Evolutionary conservation across 345 rosid genomes (phyloP), one percentile per base, ranked within the genome.

Genomic region (Corchorus capsularis): DNA sequence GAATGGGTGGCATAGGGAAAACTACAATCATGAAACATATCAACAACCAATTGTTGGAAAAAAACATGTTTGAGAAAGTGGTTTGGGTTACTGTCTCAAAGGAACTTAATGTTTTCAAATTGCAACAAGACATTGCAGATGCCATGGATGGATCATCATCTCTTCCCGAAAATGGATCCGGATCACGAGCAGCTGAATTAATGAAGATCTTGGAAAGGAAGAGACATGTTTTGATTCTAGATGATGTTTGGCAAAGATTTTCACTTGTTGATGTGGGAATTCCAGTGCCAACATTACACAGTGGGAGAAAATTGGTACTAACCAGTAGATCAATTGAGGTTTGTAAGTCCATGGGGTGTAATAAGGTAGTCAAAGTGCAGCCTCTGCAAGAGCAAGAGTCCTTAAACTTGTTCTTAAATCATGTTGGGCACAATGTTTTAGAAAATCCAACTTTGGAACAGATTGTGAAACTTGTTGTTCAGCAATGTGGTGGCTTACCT

Each of bases 41-140:
- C 9, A 59, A 59, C 63, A 59, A 59, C 20, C 63, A 59, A 8
- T n/a, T 59, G 22, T 59, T 59, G 34, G 17, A 19, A 39, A 39
- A 53, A 53, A 13, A 5, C 8, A 10, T 3, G 8, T 79, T 79
- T 45, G 57, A 67, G 9, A 11, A 11, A 53, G 60, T 79, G 6
- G 57, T 74, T 62, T 79, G 78, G 82, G 66, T 79, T 15, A 79
- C 78, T 1, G 75, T 63, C 27, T 63, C 78, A 2, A 74, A 69
- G 43, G 71, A 12, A 12, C 60, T 39, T 8, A 45, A 45, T 45
- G 9, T 45, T 45, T 7, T 45, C 9, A 45, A 45, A 45, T 6
- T 45, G 47, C 8, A 45, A 8, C 9, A 45, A 45, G 47, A 45
- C 8, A 45, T 45, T 45, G 47, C 2, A 45, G 8, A 6, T 1